Evolutionary conservation across 768 basidiomycete genomes (phyloP), one percentile per base, ranked within the genome.

Genomic region (Cantharellus anzutake): DNA sequence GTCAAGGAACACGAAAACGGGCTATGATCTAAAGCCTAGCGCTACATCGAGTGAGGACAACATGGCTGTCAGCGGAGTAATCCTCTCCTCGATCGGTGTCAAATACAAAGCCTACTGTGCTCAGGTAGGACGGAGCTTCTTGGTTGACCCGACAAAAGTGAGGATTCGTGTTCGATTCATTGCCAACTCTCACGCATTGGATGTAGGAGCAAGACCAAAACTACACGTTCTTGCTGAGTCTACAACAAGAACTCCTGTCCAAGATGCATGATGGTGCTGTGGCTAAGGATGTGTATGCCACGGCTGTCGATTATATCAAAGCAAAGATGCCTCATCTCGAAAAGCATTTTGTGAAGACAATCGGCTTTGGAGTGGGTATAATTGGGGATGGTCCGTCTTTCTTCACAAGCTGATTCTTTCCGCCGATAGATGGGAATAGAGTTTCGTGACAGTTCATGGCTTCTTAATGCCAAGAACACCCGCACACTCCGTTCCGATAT

Each of bases 31-130:
- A 55, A 81, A 83, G 61, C 83, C 84, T 44, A 86, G 84, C 1
- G 90, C 89, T 0, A 83, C 90, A 68, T 91, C 93, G 3, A 83
- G 88, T 29, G 74, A 79, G 37, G 86, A 94, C 66, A 76, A 78
- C 61, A 84, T 97, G 64, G 82, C 86, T 56, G 80, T 86, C 71
- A 83, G 86, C 66, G 93, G 93, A 20, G 88, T 98, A 44, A 80
- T 97, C 60, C 73, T 98, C 3, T 81, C 88, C 5, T 80, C 85
- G 3, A 78, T 96, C 63, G 94, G 93, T 37, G 76, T 98, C 69
- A 80, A 90, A 37, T 97, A 94, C 72, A 93, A 84, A 67, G 84
- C 83, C 0, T 98, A 99, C 65, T 91, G 90, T 67, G 81, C 86
- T 38, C 94, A 91, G 68, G 79, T 97, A 64, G 92, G 88, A 3